phyloP scores from a whole-genome alignment of 2,329 filamentous ascomycete genomes.

The Akanthomyces dipterigenus region DNA sequence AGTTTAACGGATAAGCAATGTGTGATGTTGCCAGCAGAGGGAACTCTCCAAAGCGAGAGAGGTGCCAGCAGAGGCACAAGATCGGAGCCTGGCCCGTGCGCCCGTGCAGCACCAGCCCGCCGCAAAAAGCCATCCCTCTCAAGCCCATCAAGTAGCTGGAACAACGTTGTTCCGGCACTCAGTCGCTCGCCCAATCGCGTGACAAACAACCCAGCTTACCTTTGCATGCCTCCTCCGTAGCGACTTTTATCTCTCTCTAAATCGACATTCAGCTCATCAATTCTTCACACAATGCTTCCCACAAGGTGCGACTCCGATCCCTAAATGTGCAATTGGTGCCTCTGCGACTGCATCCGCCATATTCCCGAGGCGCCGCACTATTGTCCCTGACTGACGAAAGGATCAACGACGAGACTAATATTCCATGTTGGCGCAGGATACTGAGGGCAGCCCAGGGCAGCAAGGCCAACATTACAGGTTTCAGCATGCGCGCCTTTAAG shows the following conservation, averaged over 20 bases:
- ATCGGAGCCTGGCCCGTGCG: conserved; percentile 2
- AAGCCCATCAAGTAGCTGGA: background rate
- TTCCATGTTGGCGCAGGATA: conserved; percentile 24
- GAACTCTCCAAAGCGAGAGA: background rate
- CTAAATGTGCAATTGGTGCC: background rate
- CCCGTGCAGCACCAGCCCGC: background rate
- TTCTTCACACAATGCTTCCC: conserved; percentile 32
- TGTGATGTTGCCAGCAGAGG: background rate
- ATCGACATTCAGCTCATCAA: conserved; percentile 4
- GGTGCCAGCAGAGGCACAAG: conserved; percentile 2
- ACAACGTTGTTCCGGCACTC: conserved; percentile 1
- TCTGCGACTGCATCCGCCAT: background rate
- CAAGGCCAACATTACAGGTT: conserved; percentile 80
- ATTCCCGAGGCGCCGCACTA: background rate
- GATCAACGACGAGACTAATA: background rate
- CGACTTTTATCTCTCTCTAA: background rate
- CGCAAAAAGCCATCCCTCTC: background rate
- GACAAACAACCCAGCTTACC: conserved; percentile 11
- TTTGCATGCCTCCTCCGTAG: background rate
- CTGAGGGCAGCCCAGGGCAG: conserved; percentile 45
- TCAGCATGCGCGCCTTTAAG: conserved; percentile 77
- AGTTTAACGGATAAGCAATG: background rate
- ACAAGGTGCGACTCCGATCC: conserved; percentile 27
- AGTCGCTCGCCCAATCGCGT: conserved; percentile 6
- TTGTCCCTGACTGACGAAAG: background rate